Conservation (phyloP, 2,329 filamentous ascomycete species). For the Blastomyces gilchristii region DNA sequence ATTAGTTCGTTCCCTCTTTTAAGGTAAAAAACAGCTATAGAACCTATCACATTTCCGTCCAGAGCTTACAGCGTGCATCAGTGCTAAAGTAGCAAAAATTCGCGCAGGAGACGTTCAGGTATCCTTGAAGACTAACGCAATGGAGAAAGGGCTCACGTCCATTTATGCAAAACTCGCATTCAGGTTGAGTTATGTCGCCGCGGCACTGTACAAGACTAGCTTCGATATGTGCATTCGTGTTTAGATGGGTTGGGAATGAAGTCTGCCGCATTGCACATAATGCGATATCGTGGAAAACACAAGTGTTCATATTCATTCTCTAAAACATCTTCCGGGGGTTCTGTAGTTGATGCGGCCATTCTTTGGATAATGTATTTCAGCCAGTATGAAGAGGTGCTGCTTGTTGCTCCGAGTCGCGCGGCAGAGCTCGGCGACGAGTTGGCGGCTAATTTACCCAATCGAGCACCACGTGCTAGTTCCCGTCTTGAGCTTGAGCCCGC, state of each 20-base stretch:
- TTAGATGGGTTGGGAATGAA: background rate
- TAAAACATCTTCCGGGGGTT: background rate
- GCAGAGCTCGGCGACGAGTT: background rate
- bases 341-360: background rate
- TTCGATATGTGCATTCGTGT: background rate
- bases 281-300: background rate
- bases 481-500: background rate
- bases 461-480: background rate
- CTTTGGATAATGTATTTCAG: background rate
- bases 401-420: background rate
- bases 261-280: background rate
- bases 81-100: background rate
- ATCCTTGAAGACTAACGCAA: background rate
- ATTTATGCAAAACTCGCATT: background rate
- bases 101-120: background rate
- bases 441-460: background rate
- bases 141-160: background rate
- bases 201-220: background rate
- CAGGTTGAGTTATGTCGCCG: background rate
- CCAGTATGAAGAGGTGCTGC: too few relatives aligned
- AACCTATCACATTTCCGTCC: background rate
- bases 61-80: background rate
- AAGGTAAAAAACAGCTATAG: background rate
- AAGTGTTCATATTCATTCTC: background rate
- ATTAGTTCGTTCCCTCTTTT: background rate